Base-by-base conservation (phyloP, 2,329 filamentous ascomycete species). In the Cladophialophora psammophila region DNA sequence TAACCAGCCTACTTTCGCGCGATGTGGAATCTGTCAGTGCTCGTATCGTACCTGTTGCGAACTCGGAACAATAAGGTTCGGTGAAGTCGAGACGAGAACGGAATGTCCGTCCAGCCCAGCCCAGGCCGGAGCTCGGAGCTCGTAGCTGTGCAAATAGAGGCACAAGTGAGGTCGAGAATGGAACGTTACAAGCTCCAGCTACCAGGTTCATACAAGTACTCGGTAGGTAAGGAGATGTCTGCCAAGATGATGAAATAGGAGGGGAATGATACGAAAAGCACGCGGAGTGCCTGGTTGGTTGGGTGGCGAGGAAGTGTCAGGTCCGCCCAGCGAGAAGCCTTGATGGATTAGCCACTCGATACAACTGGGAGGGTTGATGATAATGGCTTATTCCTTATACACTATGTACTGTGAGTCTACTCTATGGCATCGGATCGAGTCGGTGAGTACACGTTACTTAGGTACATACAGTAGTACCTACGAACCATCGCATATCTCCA, bases 51-150 rank as follows among this genome's bases (percentile, higher is more conserved):
- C 18, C 45, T 50, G 18, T 50, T 20, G 45, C 45, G 45, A 50
- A 50, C 45, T 50, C 45, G 45, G 45, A 50, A 50, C 8, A 50
- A 50, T 20, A 50, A 50, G 45, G 45, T 50, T 50, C 26, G 45
- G 20, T 20, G 12, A 50, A 50, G 26, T 26, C 45, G 26, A 26
- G 45, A 10, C 45, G 45, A 8, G 18, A 9, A 26, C 45, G 45
- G 12, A 50, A 50, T 50, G 18, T 50, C 45, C 20, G 45, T 3
- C 45, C 45, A 50, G 45, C 45, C 45, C 45, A 50, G 45, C 20
- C 18, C 45, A 10, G 45, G 45, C 45, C 26, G 6, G 26, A 50
- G 18, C 45, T 26, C 3, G 26, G 2, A 26, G 26, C 26, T 26
- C 26, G 26, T 26, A 26, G 26, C 26, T 26, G 26, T 26, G 26